phyloP scores from a whole-genome alignment of 1,139 yeast genomes.

The Kodamaea fungicola region DNA sequence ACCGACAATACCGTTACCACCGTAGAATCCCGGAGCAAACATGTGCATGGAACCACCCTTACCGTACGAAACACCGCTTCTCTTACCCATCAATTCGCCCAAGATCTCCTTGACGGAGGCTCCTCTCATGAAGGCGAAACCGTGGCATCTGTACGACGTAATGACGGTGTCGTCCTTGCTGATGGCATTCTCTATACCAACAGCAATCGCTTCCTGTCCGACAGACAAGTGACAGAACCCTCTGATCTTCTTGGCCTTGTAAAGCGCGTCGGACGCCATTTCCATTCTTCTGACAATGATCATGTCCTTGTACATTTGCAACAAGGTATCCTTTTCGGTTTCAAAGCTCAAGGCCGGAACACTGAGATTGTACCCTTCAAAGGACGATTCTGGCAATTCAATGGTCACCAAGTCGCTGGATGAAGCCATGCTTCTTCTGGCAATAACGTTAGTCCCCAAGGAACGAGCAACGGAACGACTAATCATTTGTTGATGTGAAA shows the following conservation, averaged over 20 bases:
- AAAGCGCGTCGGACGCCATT: conserved; percentile 97
- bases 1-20: conserved; percentile 99
- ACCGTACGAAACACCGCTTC: conserved; percentile 93
- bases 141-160: conserved; percentile 98
- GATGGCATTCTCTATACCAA: conserved; percentile 95
- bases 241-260: conserved; percentile 97
- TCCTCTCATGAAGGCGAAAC: conserved; percentile 95
- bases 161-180: conserved; percentile 80
- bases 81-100: conserved; percentile 96
- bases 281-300: conserved; percentile 93
- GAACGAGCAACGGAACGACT: conserved; percentile 19
- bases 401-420: conserved; percentile 44
- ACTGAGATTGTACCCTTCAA: conserved; percentile 83
- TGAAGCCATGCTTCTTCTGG: conserved; percentile 36
- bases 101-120: conserved; percentile 84
- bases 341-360: conserved; percentile 66
- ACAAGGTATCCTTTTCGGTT: conserved; percentile 73
- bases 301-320: conserved; percentile 97
- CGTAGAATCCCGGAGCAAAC: conserved; percentile 92
- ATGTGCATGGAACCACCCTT: conserved; percentile 99
- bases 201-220: conserved; percentile 99
- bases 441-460: conserved; percentile 11
- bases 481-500: conserved; percentile 13
- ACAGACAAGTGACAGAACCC: conserved; percentile 99
- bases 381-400: conserved; percentile 72